Evolutionary conservation across 306 rosid species (phyloP).

Genomic region (Quercus gilva): DNA sequence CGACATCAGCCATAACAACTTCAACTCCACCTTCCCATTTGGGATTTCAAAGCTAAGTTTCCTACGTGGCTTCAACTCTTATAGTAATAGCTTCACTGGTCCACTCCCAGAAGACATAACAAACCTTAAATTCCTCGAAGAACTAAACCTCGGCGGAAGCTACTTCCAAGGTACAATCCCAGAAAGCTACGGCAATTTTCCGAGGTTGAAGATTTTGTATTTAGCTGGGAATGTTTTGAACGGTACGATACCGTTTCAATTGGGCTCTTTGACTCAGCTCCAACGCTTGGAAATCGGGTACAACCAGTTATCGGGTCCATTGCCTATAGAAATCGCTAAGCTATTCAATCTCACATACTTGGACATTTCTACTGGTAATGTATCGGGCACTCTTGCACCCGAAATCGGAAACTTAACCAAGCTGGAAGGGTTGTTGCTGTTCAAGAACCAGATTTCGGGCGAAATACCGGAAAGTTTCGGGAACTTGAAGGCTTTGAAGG

Average conservation of each 20-base stretch:
- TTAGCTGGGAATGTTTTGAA: conserved; percentile 70
- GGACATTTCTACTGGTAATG: conserved; percentile 58
- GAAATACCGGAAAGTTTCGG: conserved; percentile 66
- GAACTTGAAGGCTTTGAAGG: conserved; percentile 41
- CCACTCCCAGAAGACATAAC: conserved; percentile 56
- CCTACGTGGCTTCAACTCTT: conserved; percentile 67
- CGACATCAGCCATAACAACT: conserved; percentile 72
- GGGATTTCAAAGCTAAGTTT: conserved; percentile 80
- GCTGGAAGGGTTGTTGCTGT: conserved; percentile 59
- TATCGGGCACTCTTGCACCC: conserved; percentile 55
- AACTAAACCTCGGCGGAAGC: conserved; percentile 91
- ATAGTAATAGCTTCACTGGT: conserved; percentile 81
- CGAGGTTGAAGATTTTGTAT: conserved; percentile 47
- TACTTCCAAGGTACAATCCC: conserved; percentile 73
- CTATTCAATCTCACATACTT: conserved; percentile 60
- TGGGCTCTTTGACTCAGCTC: conserved; percentile 52
- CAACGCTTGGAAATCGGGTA: conserved; percentile 85
- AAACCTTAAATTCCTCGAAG: conserved; percentile 58
- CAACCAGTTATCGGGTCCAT: conserved; percentile 52
- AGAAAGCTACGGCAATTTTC: conserved; percentile 49
- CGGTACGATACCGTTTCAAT: conserved; percentile 60
- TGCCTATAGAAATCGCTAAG: conserved; percentile 53
- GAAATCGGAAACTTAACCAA: conserved; percentile 67
- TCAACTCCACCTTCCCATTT: conserved; percentile 74
- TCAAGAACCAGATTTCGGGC: conserved; percentile 56